Base-by-base conservation (phyloP, 768 basidiomycete species). In the Kwoniella pini region DNA sequence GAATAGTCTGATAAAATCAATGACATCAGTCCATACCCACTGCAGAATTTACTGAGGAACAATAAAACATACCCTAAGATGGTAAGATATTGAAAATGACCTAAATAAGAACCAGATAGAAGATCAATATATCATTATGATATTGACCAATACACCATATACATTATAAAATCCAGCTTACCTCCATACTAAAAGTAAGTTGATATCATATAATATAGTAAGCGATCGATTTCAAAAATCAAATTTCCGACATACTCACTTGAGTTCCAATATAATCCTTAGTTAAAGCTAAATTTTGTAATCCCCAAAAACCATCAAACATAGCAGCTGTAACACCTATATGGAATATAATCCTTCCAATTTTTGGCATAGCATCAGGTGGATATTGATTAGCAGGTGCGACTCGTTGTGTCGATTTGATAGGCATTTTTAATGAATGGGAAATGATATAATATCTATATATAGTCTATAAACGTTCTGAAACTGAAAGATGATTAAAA, bases 11-110 rank as follows among this genome's bases (percentile, higher is more conserved):
- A 22, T 3, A 52, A 11, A 13, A 24, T 13, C 11, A 54, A 15
- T 31, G 17, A 49, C 46, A 48, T 21, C 38, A n/a, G 31, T 10
- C n/a, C n/a, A n/a, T n/a, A n/a, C n/a, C n/a, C n/a, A n/a, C n/a
- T n/a, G n/a, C n/a, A n/a, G n/a, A n/a, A n/a, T n/a, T n/a, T n/a
- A n/a, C n/a, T n/a, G n/a, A n/a, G n/a, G n/a, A n/a, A n/a, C n/a
- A 39, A 49, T 19, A 13, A 12, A 33, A 70, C 82, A 19, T 62
- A 86, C 89, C 88, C 88, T 77, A 89, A 85, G 65, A 90, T 88
- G 0, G 90, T 92, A 54, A 91, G 79, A 70, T 84, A 91, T 73
- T 87, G 87, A 46, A 82, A 83, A 65, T 85, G 84, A 0, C 88
- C 88, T 76, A 1, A 13, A 19, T 7, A 21, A 40, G 46, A 61